Evolutionary conservation across 1,284 basidiomycete genomes (phyloP), one percentile per base, ranked within the genome.

Genomic region (Puccinia novopanici): DNA sequence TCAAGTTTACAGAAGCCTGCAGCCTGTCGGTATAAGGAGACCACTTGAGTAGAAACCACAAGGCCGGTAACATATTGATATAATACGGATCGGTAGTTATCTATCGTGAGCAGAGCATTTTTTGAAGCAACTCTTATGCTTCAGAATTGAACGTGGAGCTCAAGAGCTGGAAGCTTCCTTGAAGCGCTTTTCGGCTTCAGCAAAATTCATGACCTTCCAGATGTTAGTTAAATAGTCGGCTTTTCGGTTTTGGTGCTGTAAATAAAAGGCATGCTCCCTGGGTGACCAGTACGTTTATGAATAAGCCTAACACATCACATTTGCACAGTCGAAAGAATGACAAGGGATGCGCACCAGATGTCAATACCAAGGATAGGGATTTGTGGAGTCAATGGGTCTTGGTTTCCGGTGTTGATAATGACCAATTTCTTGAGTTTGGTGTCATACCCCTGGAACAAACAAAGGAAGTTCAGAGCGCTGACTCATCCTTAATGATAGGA

Each of bases 291-390:
- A 52, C 6, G 37, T 48, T 65, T 4, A 65, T 24, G 5, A 15
- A 40, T 63, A 6, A 40, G 59, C 34, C 27, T 42, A 50, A 54
- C n/a, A 8, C 6, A 52, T 19, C 24, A 24, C 37, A 15, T 10
- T 55, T 37, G 12, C 22, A 15, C 24, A 24, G 34, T 12, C n/a
- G 12, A n/a, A 30, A 22, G 34, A 17, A 72, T 61, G 30, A 10
- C n/a, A 48, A 50, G 30, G 34, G 17, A 45, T 13, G 72, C 93
- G 87, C 94, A 93, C 95, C 97, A 98, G 85, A 98, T 93, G 87
- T 99, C 97, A 83, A 98, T 91, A 81, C 96, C 97, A 85, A 99
- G 90, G 85, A 99, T 91, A 54, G 96, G 95, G 50, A 90, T 89
- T 87, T 95, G 93, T n/a, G 75, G 75, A 82, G 97, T 89, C 76